Base-by-base conservation (phyloP, 208 protist genomes). In the Trypanosomatidae sp. region DNA sequence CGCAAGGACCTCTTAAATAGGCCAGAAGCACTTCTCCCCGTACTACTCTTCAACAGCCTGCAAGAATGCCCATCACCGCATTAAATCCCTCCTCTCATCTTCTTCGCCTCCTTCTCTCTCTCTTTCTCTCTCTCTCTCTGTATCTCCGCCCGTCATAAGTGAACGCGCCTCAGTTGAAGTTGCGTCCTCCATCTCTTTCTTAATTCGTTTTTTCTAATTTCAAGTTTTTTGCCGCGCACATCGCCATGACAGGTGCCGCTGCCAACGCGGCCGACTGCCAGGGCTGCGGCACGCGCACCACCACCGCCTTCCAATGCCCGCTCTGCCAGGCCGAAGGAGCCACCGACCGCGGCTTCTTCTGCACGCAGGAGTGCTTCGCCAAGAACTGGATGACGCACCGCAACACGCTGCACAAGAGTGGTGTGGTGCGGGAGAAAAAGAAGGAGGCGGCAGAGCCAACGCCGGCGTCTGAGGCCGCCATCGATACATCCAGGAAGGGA, bases 331-430 rank as follows among this genome's bases (percentile, higher is more conserved):
- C 92, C 0, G 85, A 94, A 68, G 64, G 49, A 36, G 68, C 66
- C 50, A 87, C 81, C 28, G 74, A 87, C 30, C 76, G 77, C 62
- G 92, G 90, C n/a, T 95, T 91, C 78, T 97, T 90, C 80, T 97
- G 92, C 74, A 67, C 76, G 5, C 92, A 97, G 77, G 74, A 82
- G 67, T 97, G 92, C 74, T 97, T 97, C 66, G 91, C 90, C 13
- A 74, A 77, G 62, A 84, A 94, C 70, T 97, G 92, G 90, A 59
- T 91, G 5, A 53, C 71, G 44, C 92, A 97, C 78, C 90, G 92
- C 39, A 72, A 88, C 56, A 85, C 85, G 19, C 74, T 86, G 15
- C 92, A 97, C 74, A 88, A 85, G 71, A 85, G 82, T 17, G 87
- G 85, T 59, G 82, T 91, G 10, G 90, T 92, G 66, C 76, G 86